Conservation (phyloP, 108 stramenopile genomes). For the Cylindrotheca fusiformis region DNA sequence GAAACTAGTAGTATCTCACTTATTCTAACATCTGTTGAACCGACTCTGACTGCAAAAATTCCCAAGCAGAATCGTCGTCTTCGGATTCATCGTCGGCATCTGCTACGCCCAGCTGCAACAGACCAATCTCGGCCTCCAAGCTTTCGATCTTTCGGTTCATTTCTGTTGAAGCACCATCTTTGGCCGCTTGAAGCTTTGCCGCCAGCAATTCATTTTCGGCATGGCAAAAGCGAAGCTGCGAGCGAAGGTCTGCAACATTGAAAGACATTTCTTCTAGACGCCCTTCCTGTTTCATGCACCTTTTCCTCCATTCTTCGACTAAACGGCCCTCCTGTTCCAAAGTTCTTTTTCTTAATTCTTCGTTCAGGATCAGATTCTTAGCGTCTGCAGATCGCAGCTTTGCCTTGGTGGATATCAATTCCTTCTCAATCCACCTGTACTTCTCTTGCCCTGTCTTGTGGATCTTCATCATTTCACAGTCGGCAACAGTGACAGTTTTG, state of each 20-base stretch:
- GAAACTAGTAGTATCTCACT: no score
- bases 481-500: no score
- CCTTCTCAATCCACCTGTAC: no score
- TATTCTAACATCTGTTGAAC: no score
- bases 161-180: no score
- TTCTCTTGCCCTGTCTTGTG: no score
- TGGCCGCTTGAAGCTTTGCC: neutral
- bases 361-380: neutral
- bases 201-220: neutral
- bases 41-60: no score
- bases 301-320: no score
- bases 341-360: neutral
- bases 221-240: neutral
- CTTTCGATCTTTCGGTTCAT: neutral
- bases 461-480: no score
- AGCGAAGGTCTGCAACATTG: neutral
- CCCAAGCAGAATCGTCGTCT: no score
- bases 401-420: neutral
- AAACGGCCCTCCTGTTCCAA: no score
- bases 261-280: neutral
- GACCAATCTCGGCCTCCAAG: neutral
- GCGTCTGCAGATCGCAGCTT: neutral
- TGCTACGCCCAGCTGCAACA: neutral
- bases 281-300: neutral
- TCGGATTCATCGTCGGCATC: neutral